A percentile compares a stretch with the other conserved stretches of the same genome.
Evolutionary conservation across 495 filamentous ascomycete genomes (phyloP).

Genomic region (Corynascus novoguineensis): DNA sequence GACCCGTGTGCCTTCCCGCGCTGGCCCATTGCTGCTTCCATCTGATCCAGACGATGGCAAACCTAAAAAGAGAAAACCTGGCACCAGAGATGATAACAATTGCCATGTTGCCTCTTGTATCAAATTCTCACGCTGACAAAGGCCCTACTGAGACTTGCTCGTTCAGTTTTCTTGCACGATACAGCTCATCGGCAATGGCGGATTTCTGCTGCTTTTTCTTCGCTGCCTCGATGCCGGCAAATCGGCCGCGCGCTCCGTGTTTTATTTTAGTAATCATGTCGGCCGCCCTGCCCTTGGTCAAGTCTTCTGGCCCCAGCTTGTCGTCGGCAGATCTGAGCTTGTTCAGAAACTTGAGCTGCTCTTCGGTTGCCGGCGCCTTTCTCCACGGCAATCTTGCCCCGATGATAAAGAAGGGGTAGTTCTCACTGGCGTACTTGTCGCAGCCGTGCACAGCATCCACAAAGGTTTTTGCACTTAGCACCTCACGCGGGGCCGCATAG

Average conservation of each 20-base stretch:
- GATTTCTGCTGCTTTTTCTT: constrained; percentile 43
- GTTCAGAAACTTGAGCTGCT: constrained; percentile 70
- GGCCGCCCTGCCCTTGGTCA: constrained; percentile 76
- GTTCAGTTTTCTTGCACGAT: constrained; percentile 38
- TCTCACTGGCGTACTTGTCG: constrained; percentile 67
- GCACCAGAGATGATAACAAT: too few species aligned
- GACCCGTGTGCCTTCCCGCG: too few species aligned
- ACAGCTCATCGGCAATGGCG: constrained; percentile 37
- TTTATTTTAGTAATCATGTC: constrained; percentile 94
- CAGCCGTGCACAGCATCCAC: constrained; percentile 71
- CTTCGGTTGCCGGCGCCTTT: constrained; percentile 54
- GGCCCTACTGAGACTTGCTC: constrained; percentile 66
- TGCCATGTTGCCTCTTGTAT: neutral
- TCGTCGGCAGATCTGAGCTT: constrained; percentile 51
- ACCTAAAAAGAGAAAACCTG: too few species aligned
- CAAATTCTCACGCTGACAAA: constrained; percentile 11
- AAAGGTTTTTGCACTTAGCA: constrained; percentile 57
- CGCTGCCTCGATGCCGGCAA: constrained; percentile 46
- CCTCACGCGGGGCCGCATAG: constrained; percentile 58
- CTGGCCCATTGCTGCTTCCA: too few species aligned
- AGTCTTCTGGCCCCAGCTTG: constrained; percentile 45
- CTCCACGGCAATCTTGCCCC: constrained; percentile 61
- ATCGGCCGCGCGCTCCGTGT: constrained; percentile 71
- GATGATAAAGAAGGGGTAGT: constrained; percentile 58
- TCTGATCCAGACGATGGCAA: too few species aligned